Evolutionary conservation across 1,284 basidiomycete genomes (phyloP).

Genomic region (Neolentinus lepideus): DNA sequence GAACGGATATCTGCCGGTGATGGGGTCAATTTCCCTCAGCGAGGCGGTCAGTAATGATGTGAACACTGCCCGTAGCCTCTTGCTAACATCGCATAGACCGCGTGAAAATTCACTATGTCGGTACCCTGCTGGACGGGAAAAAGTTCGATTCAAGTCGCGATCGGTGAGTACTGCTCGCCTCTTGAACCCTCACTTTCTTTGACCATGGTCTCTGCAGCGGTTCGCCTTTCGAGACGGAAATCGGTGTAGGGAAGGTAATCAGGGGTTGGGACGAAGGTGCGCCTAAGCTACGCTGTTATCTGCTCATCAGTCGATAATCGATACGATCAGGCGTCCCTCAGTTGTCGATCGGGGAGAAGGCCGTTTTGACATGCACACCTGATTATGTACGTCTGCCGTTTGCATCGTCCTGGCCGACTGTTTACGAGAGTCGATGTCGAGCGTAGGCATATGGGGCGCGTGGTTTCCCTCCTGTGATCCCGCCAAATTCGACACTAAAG

Average conservation of each 20-base stretch:
- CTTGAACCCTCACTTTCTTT: not conserved
- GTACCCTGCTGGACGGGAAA: slow-evolving; percentile 52
- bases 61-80: too few relatives aligned
- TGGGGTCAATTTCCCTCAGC: slow-evolving; percentile 34
- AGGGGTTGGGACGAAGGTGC: slow-evolving; percentile 89
- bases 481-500: slow-evolving; percentile 65
- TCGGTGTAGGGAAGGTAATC: slow-evolving; percentile 80
- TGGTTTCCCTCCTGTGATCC: slow-evolving; percentile 80
- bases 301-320: slow-evolving; percentile 9
- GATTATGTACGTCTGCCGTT: slow-evolving; percentile 50
- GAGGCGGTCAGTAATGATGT: slow-evolving; percentile 32
- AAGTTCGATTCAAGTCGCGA: slow-evolving; percentile 71
- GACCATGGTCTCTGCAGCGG: slow-evolving; percentile 27
- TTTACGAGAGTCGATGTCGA: slow-evolving; percentile 4
- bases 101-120: slow-evolving; percentile 69
- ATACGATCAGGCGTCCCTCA: slow-evolving; percentile 55
- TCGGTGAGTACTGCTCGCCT: slow-evolving; percentile 29
- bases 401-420: slow-evolving; percentile 4
- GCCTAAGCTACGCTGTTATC: slow-evolving; percentile 13
- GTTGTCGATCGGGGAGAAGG: slow-evolving; percentile 76
- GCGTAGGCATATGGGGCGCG: slow-evolving; percentile 59
- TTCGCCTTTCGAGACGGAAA: slow-evolving; percentile 63
- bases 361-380: slow-evolving; percentile 55
- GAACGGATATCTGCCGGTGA: slow-evolving; percentile 36
- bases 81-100: too few relatives aligned